Evolutionary conservation across 1,139 yeast species (phyloP).

Genomic region (Scheffersomyces illinoinensis): DNA sequence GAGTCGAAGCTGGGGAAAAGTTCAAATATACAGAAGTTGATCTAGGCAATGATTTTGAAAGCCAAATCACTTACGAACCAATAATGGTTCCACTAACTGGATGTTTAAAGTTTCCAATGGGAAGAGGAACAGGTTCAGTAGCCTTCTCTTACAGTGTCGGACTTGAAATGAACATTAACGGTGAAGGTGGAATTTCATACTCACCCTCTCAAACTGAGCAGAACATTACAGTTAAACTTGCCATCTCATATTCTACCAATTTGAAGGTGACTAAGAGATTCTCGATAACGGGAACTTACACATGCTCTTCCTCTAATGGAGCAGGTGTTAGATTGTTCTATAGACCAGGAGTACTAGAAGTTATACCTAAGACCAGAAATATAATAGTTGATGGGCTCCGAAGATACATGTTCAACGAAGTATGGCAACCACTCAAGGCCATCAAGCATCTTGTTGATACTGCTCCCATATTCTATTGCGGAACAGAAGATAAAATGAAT

Average conservation of each 20-base stretch:
- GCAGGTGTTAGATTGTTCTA: constrained; percentile 17
- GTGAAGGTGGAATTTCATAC: not conserved
- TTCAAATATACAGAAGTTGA: constrained; percentile 10
- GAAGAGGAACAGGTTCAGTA: constrained; percentile 16
- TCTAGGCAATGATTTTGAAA: constrained; percentile 1
- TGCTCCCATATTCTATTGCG: constrained; percentile 18
- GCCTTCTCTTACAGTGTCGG: constrained; percentile 9
- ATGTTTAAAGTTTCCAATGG: constrained; percentile 15
- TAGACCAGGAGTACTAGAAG: constrained; percentile 11
- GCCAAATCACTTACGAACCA: constrained; percentile 5
- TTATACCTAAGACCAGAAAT: constrained; percentile 9
- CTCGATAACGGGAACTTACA: constrained; percentile 13
- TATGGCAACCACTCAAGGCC: constrained; percentile 12
- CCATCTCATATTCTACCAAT: not conserved
- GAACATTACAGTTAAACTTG: not conserved
- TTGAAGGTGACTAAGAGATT: constrained; percentile 6
- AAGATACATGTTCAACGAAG: constrained; percentile 2
- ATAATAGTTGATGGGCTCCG: constrained; percentile 9
- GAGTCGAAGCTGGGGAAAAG: constrained; percentile 2
- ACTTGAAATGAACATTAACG: constrained; percentile 3
- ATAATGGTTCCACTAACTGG: constrained; percentile 19
- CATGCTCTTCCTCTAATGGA: constrained; percentile 15
- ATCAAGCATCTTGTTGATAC: constrained; percentile 11
- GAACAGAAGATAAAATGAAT: constrained; percentile 15
- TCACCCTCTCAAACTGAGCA: not conserved